Base-by-base conservation (phyloP, 2,329 filamentous ascomycete genomes). In the Gnomoniopsis sp. region DNA sequence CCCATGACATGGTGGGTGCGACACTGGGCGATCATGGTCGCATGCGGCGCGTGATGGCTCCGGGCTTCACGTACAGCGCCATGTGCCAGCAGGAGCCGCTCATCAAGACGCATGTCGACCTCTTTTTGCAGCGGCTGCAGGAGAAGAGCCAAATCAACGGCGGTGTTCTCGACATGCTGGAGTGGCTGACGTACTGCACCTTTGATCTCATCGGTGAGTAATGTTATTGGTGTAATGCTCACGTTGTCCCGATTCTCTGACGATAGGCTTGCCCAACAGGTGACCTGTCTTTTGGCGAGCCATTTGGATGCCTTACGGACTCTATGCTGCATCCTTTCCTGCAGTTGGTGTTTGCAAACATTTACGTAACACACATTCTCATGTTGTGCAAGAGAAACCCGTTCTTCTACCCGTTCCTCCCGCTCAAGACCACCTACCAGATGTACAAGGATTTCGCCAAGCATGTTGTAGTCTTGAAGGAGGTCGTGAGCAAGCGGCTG, bases 171-270 rank as follows among this genome's bases (percentile, higher is more conserved):
- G 56, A 66, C 55, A 62, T 54, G 33, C 51, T 60, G 26, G 53
- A 56, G 19, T 72, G 70, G 70, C 71, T 61, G 59, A 68, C 69
- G 38, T 70, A 68, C 58, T 53, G 66, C 3, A 65, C 70, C 3
- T 72, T 58, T 30, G 55, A 50, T 23, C 34, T 54, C 6, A 54
- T n/a, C n/a, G n/a, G n/a, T n/a, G n/a, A n/a, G n/a, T n/a, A n/a
- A n/a, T n/a, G n/a, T n/a, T n/a, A n/a, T n/a, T n/a, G n/a, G n/a
- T n/a, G n/a, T n/a, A n/a, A n/a, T n/a, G n/a, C n/a, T n/a, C n/a
- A n/a, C n/a, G n/a, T n/a, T n/a, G n/a, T n/a, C n/a, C n/a, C n/a
- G n/a, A n/a, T n/a, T n/a, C n/a, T n/a, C n/a, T n/a, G n/a, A n/a
- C n/a, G n/a, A n/a, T n/a, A n/a, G n/a, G n/a, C n/a, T n/a, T n/a